phyloP scores from a whole-genome alignment of 208 protist species.

The Trypanosoma theileri region DNA sequence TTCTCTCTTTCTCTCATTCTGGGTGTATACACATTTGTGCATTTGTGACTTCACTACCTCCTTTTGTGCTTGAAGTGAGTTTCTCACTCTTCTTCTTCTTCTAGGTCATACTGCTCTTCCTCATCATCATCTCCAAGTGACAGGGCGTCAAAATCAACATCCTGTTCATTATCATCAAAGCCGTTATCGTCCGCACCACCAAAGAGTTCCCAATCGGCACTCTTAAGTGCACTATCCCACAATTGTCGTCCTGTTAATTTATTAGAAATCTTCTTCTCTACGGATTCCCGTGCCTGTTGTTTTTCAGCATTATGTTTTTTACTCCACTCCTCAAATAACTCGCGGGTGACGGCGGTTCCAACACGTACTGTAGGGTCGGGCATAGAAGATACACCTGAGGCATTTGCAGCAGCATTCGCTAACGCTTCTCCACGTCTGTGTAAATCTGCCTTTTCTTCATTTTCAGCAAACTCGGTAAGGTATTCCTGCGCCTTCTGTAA shows the following conservation, averaged over 20 bases:
- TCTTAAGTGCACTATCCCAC: conserved; percentile 79
- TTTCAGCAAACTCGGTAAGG: conserved; percentile 47
- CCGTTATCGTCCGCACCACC: conserved; percentile 46
- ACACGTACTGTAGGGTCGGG: conserved; percentile 77
- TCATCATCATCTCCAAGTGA: conserved; percentile 42
- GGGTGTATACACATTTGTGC: not conserved
- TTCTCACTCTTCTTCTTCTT: conserved; percentile 21
- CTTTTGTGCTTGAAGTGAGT: too few species aligned
- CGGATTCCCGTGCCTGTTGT: conserved; percentile 23
- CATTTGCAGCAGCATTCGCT: conserved; percentile 38
- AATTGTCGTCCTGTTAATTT: conserved; percentile 85
- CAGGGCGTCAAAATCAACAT: conserved; percentile 65
- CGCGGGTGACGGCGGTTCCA: conserved; percentile 76
- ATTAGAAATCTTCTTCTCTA: conserved; percentile 51
- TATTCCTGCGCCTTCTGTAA: conserved; percentile 80
- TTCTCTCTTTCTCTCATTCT: not conserved
- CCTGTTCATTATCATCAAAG: conserved; percentile 52
- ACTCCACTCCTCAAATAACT: conserved; percentile 86
- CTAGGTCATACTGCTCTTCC: conserved; percentile 76
- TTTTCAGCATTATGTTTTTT: conserved; percentile 59
- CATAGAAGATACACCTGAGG: conserved; percentile 16
- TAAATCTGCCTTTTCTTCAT: conserved; percentile 75
- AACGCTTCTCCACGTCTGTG: conserved; percentile 65
- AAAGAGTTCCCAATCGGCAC: conserved; percentile 84
- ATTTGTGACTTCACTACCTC: not conserved